Percentiles rank a stretch among this genome's conserved stretches.
Evolutionary conservation across 179 eudicot genomes (phyloP).

Genomic region (Sideroxylon spinosum): DNA sequence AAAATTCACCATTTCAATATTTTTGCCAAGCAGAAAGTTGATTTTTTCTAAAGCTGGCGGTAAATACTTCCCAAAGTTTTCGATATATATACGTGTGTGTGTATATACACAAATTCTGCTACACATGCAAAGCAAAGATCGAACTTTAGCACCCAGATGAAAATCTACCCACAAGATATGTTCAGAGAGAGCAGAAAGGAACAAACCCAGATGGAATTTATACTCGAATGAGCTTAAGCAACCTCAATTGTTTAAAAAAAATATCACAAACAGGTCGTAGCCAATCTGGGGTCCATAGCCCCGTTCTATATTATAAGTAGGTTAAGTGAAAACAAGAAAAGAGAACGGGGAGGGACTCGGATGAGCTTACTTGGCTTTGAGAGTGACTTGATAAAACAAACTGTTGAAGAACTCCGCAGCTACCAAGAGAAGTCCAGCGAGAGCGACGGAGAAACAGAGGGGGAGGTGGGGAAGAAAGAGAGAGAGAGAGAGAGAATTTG

Average conservation of each 20-base stretch:
- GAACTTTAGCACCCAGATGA: not conserved
- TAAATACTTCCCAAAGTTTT: no score
- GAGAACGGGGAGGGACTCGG: no score
- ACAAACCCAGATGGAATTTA: not conserved
- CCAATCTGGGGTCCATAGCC: not conserved
- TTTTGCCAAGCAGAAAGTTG: no score
- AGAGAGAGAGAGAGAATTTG: not conserved
- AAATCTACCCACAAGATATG: not conserved
- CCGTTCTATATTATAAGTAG: not conserved
- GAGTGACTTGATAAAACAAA: not conserved
- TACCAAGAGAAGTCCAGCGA: not conserved
- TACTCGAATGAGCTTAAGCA: not conserved
- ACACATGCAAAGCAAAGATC: not conserved
- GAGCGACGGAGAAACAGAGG: not conserved
- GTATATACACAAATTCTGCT: no score
- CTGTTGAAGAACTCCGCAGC: not conserved
- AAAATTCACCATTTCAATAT: no score
- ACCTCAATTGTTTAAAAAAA: not conserved
- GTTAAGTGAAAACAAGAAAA: not conserved
- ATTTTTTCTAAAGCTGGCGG: no score
- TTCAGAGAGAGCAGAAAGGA: not conserved
- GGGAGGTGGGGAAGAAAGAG: no score
- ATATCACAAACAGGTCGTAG: not conserved
- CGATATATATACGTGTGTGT: no score
- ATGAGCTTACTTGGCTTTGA: constrained; percentile 5